phyloP scores from a whole-genome alignment of 352 stramenopile genomes.

The Phytophthora parvispora region DNA sequence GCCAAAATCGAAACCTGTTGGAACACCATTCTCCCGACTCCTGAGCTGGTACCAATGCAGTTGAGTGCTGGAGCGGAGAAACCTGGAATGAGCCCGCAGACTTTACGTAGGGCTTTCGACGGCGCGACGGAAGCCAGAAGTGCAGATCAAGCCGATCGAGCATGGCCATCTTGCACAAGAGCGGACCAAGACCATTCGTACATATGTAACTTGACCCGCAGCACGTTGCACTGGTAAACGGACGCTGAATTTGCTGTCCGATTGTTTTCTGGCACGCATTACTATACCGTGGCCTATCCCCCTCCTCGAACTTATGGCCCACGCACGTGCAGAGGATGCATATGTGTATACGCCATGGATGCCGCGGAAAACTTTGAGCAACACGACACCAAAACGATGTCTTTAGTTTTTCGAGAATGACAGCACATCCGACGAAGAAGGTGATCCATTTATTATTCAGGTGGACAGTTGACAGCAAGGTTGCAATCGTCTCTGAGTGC shows the following conservation, averaged over 20 bases:
- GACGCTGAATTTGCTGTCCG: neutral
- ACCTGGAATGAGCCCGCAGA: slow-evolving; percentile 22
- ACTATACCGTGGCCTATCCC: slow-evolving; percentile 4
- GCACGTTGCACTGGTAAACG: slow-evolving; percentile 1
- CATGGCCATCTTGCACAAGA: slow-evolving; percentile 22
- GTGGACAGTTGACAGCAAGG: neutral
- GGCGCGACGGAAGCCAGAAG: slow-evolving; percentile 18
- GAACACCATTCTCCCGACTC: slow-evolving; percentile 10
- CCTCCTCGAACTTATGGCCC: neutral
- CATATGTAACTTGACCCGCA: neutral
- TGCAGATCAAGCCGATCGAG: slow-evolving; percentile 34
- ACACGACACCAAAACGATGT: neutral
- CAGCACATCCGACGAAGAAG: too few relatives aligned
- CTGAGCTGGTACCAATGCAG: neutral
- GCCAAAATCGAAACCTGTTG: slow-evolving; percentile 19
- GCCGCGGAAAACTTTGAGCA: neutral
- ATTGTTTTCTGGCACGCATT: slow-evolving; percentile 1
- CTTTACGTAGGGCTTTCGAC: slow-evolving; percentile 10
- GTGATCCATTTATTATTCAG: too few relatives aligned
- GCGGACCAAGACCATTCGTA: slow-evolving; percentile 1
- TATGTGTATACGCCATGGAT: neutral
- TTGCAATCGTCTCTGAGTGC: neutral
- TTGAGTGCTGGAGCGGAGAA: slow-evolving; percentile 20
- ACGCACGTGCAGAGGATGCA: neutral
- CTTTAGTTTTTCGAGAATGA: too few relatives aligned